Evolutionary conservation across 2,329 filamentous ascomycete species (phyloP), one percentile per base, ranked within the genome.

Genomic region (Sclerotinia sclerotiorum): DNA sequence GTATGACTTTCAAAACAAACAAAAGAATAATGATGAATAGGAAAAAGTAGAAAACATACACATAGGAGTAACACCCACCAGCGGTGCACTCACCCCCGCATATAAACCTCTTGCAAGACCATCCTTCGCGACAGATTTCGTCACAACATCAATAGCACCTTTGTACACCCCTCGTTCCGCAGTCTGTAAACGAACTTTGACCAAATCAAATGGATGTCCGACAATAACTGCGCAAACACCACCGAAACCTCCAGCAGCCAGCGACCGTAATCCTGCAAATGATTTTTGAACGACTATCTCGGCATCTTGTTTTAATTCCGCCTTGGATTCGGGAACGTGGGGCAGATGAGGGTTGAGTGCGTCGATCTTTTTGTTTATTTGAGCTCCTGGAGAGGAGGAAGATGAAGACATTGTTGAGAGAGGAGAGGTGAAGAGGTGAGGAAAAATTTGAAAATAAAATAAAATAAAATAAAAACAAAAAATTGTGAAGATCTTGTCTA

Each of bases 61-160:
- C 95, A 99, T 99, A 67, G 95, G 95, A 70, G 95, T 99, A 21
- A 99, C 95, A 66, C 95, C 95, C 13, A 97, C 91, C 71, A 99
- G 82, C 56, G 95, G 95, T 75, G 95, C 95, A 74, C 91, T 95
- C 57, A 99, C 94, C 79, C 95, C 95, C n/a, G 95, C 95, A 80
- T 99, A 99, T 71, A 99, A 80, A 11, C 95, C 95, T 79, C 91
- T 82, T 70, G 81, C 76, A 73, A 97, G 79, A 1, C 95, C 95
- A 80, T 98, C 94, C 70, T 91, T 87, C 39, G 94, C 94, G 70
- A 99, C 82, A 48, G 92, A 94, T 83, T 91, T 97, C 79, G 86
- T 85, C 72, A 98, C 93, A 1, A 97, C 94, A 81, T 99, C 95
- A 76, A 98, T 84, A 19, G 95, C 95, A 57, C 91, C 90, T 48